phyloP scores from a whole-genome alignment of 306 rosid genomes.

The Begonia loranthoides region DNA sequence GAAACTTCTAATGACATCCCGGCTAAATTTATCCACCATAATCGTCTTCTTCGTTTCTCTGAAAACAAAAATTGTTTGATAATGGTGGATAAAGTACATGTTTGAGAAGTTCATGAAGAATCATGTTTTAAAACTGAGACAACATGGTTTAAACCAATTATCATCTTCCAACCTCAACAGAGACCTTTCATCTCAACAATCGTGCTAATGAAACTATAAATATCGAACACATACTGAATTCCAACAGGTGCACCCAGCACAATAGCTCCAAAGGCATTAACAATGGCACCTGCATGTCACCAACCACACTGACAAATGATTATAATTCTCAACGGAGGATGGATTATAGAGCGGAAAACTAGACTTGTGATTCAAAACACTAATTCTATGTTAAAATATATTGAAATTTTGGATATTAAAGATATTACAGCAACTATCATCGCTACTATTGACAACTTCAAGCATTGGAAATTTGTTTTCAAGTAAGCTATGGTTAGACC shows the following conservation, averaged over 20 bases:
- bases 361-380: too few species aligned
- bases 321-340: too few species aligned
- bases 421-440: too few species aligned
- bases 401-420: too few species aligned
- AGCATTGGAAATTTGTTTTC: too few species aligned
- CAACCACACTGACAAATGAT: conserved; percentile 9
- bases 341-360: too few species aligned
- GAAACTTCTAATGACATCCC: not conserved
- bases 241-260: conserved; percentile 82
- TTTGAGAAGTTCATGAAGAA: not conserved
- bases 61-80: not conserved
- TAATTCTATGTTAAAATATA: too few species aligned
- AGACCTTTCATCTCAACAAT: conserved; percentile 8
- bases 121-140: not conserved
- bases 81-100: not conserved
- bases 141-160: not conserved
- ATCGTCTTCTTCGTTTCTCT: not conserved
- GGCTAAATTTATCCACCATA: conserved; percentile 3
- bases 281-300: conserved; percentile 48
- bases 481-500: too few species aligned
- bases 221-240: conserved; percentile 51
- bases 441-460: too few species aligned
- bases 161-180: conserved; percentile 21
- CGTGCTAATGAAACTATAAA: conserved; percentile 7
- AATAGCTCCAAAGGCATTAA: conserved; percentile 68